Conservation (phyloP, 2,329 filamentous ascomycete genomes). For the Lecanosticta acicola region DNA sequence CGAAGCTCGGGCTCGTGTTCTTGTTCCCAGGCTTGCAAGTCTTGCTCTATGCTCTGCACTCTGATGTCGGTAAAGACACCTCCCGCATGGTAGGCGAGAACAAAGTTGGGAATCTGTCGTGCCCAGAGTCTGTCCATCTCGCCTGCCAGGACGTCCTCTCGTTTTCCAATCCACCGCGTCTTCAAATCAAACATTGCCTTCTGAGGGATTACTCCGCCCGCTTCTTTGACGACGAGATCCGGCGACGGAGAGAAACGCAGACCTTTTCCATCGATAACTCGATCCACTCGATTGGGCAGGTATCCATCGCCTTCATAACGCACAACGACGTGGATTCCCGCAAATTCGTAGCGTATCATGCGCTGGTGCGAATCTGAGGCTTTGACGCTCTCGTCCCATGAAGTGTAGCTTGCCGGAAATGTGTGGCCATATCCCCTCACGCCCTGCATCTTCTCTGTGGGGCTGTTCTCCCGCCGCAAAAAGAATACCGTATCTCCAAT, state of each 20-base stretch:
- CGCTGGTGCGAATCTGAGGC: slow-evolving; percentile 58
- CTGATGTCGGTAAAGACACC: slow-evolving; percentile 41
- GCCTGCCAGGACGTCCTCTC: slow-evolving; percentile 35
- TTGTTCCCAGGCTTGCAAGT: slow-evolving; percentile 40
- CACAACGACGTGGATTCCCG: slow-evolving; percentile 47
- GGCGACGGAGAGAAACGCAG: no score
- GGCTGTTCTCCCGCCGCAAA: slow-evolving; percentile 56
- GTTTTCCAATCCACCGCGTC: slow-evolving; percentile 39
- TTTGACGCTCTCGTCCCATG: slow-evolving; percentile 52
- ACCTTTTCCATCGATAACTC: no score
- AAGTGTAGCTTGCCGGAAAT: slow-evolving; percentile 62
- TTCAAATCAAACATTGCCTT: slow-evolving; percentile 49
- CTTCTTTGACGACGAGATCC: no score
- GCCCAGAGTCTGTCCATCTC: slow-evolving; percentile 47
- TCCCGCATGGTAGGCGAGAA: slow-evolving; percentile 46
- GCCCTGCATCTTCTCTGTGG: slow-evolving; percentile 51
- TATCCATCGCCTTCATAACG: slow-evolving; percentile 58
- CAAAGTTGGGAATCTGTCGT: slow-evolving; percentile 47
- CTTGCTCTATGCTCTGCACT: slow-evolving; percentile 35
- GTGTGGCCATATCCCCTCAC: slow-evolving; percentile 59
- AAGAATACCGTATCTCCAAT: slow-evolving; percentile 58
- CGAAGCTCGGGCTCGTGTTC: slow-evolving; percentile 32
- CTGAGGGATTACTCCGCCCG: slow-evolving; percentile 35
- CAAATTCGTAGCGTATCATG: slow-evolving; percentile 55
- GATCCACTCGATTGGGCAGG: slow-evolving; percentile 20